Percentiles rank a stretch among this genome's conserved stretches.
phyloP scores from a whole-genome alignment of 176 grass and related monocot species.

The Eragrostis nindensis region DNA sequence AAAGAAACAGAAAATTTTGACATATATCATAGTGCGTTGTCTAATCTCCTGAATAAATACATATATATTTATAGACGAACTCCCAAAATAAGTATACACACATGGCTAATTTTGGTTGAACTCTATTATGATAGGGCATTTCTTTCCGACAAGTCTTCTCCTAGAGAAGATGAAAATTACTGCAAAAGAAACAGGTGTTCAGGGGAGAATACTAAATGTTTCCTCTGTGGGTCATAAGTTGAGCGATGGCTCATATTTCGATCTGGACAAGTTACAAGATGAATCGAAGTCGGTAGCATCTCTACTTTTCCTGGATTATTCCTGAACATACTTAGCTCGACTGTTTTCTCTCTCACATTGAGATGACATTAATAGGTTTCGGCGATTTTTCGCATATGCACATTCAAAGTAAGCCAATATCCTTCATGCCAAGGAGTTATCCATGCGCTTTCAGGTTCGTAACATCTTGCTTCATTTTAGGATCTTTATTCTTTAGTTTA shows the following conservation, averaged over 20 bases:
- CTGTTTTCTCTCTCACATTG: too few relatives aligned
- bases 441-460: constrained; percentile 58
- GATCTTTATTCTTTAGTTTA: background rate
- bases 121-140: too few relatives aligned
- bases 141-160: constrained; percentile 77
- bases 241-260: constrained; percentile 56
- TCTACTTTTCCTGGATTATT: too few relatives aligned
- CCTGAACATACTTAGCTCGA: too few relatives aligned
- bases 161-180: constrained; percentile 90
- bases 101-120: too few relatives aligned
- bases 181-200: constrained; percentile 60
- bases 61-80: too few relatives aligned
- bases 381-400: constrained; percentile 48
- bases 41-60: too few relatives aligned
- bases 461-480: background rate
- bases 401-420: constrained; percentile 89
- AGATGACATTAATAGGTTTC: too few relatives aligned
- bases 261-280: constrained; percentile 65
- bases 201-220: constrained; percentile 76
- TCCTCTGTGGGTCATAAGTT: constrained; percentile 59
- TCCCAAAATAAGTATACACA: too few relatives aligned
- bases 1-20: too few relatives aligned
- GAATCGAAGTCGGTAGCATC: constrained; percentile 61
- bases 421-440: constrained; percentile 82
- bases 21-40: too few relatives aligned